Conservation (phyloP, 2,329 filamentous ascomycete genomes). For the Cladophialophora exuberans region DNA sequence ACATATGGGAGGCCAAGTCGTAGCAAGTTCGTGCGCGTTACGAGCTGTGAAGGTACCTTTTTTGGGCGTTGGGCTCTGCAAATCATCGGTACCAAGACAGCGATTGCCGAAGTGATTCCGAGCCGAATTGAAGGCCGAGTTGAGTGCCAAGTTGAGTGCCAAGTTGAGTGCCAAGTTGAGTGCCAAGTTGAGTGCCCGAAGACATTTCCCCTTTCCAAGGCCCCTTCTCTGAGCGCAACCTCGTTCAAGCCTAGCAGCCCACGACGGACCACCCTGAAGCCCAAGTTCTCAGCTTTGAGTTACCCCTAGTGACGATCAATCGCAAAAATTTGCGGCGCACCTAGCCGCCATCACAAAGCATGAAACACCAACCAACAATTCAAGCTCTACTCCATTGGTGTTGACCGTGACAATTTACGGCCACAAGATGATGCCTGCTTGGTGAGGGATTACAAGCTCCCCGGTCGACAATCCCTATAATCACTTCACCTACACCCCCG, state of each 20-base stretch:
- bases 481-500: not conserved
- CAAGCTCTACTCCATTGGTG: not conserved
- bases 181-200: conserved; percentile 1
- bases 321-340: not conserved
- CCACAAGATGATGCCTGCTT: not conserved
- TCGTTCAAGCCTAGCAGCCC: not conserved
- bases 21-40: not conserved
- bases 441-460: not conserved
- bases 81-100: not conserved
- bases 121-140: not conserved
- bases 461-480: not conserved
- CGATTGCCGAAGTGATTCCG: not conserved
- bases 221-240: not conserved
- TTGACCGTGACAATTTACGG: not conserved
- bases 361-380: not conserved
- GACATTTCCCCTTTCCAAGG: conserved; percentile 1
- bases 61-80: not conserved
- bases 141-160: too few species aligned
- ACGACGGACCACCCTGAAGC: conserved; percentile 1
- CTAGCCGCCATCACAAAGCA: not conserved
- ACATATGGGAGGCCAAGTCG: conserved; percentile 1
- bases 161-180: too few species aligned
- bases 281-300: not conserved
- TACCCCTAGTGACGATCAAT: not conserved
- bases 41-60: not conserved